These are phyloP conservation scores for Gracilaria gracilis DNA, from an alignment of 23 red algal genomes.

Conservation along the genomic window DNA sequence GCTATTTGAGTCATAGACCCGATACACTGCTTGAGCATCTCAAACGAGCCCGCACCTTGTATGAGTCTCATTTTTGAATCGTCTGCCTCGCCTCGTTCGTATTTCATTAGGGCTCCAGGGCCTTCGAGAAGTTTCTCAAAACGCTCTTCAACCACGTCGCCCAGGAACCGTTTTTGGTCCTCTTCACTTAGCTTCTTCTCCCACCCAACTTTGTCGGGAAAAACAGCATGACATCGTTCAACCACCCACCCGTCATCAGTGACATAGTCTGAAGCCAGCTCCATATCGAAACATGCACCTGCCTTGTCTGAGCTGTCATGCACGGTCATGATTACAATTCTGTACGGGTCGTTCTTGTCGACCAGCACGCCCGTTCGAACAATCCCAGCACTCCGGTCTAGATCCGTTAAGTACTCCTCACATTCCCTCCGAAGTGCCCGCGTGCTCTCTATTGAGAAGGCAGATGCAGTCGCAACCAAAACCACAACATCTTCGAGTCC, in stretches of 20 bases:
- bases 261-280: slow-evolving; percentile 48
- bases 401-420: slow-evolving; percentile 42
- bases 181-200: slow-evolving; percentile 30
- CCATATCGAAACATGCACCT: slow-evolving; percentile 66
- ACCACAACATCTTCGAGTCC: slow-evolving; percentile 64
- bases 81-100: slow-evolving; percentile 3
- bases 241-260: slow-evolving; percentile 61
- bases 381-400: slow-evolving; percentile 29
- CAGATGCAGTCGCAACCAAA: slow-evolving; percentile 57
- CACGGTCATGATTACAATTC: slow-evolving; percentile 48
- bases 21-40: slow-evolving; percentile 42
- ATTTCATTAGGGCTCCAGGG: slow-evolving; percentile 10
- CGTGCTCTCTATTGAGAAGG: slow-evolving; percentile 16
- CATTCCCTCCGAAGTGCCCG: slow-evolving; percentile 29
- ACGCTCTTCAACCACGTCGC: slow-evolving; percentile 7
- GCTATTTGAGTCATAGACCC: slow-evolving; percentile 20
- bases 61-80: slow-evolving; percentile 40
- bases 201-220: slow-evolving; percentile 76
- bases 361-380: slow-evolving; percentile 61
- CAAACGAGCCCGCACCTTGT: slow-evolving; percentile 55
- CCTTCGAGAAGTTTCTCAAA: background rate
- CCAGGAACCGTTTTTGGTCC: slow-evolving; percentile 28
- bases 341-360: slow-evolving; percentile 38
- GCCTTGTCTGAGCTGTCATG: slow-evolving; percentile 41
- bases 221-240: slow-evolving; percentile 28